These are phyloP conservation scores for Scytalidium sp. DNA, from an alignment of 2,329 filamentous ascomycete species.

Conservation along the genomic window DNA sequence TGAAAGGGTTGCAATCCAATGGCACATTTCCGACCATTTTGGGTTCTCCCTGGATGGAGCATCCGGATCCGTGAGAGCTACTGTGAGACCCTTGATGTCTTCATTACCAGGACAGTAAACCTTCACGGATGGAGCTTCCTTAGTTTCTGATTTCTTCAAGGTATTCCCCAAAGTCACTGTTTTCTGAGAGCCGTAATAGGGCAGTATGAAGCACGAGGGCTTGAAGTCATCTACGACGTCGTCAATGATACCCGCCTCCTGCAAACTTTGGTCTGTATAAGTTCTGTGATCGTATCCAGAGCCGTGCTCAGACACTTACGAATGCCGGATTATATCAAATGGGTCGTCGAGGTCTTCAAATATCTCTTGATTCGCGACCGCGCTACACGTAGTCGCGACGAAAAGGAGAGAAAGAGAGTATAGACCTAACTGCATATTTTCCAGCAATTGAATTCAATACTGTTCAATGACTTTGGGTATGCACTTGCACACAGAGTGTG, in stretches of 20 bases:
- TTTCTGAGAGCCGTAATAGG: slow-evolving; percentile 42
- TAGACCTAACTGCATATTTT: neutral
- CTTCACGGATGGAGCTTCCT: slow-evolving; percentile 24
- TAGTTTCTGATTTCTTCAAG: slow-evolving; percentile 23
- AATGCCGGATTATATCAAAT: slow-evolving; percentile 8
- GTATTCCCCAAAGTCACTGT: slow-evolving; percentile 45
- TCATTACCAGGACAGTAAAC: slow-evolving; percentile 23
- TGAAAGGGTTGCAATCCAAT: slow-evolving; percentile 40
- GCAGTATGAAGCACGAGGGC: slow-evolving; percentile 45
- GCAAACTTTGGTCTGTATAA: slow-evolving; percentile 24
- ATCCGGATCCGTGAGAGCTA: slow-evolving; percentile 56
- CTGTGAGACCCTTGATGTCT: slow-evolving; percentile 32
- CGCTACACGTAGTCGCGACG: neutral
- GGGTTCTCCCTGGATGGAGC: slow-evolving; percentile 51
- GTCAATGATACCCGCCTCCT: slow-evolving; percentile 19
- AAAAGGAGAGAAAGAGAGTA: neutral
- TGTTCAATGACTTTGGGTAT: neutral
- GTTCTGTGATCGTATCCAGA: slow-evolving; percentile 1
- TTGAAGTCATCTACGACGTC: slow-evolving; percentile 54
- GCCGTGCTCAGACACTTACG: slow-evolving; percentile 4
- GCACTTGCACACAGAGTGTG: no score
- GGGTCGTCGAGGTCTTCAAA: slow-evolving; percentile 19
- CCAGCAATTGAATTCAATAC: neutral
- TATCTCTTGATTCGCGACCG: slow-evolving; percentile 8
- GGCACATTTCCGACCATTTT: slow-evolving; percentile 55